Evolutionary conservation across 495 filamentous ascomycete species (phyloP).

Genomic region (Penicillium odoratum): DNA sequence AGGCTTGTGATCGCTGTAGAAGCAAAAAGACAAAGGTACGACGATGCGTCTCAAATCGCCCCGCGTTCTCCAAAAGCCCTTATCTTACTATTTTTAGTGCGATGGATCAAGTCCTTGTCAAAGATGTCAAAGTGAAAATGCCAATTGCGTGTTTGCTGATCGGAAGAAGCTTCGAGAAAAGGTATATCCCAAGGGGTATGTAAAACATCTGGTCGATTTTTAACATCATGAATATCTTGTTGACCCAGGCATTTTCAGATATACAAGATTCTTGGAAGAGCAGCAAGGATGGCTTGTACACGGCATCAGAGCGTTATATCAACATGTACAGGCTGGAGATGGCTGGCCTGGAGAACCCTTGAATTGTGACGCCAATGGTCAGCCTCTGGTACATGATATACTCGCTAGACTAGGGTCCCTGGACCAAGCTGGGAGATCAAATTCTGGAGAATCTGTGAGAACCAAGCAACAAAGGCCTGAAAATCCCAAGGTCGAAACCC

Average conservation of each 20-base stretch:
- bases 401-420: not conserved
- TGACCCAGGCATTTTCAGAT: not conserved
- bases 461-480: not conserved
- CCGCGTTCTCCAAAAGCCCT: not conserved
- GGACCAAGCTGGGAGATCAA: not conserved
- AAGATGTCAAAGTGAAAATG: not conserved
- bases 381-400: constrained; percentile 1
- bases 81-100: not conserved
- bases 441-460: not conserved
- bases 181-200: not conserved
- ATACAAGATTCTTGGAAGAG: constrained; percentile 1
- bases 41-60: not conserved
- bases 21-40: constrained; percentile 1
- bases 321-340: not conserved
- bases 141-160: not conserved
- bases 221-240: not conserved
- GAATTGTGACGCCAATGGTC: not conserved
- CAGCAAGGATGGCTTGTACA: constrained; percentile 5
- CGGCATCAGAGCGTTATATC: constrained; percentile 4
- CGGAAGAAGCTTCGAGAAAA: not conserved
- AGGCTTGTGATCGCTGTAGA: constrained; percentile 6
- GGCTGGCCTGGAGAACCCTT: constrained; percentile 6
- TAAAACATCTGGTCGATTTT: not conserved
- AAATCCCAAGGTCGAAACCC: not conserved
- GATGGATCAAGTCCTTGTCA: not conserved